These are phyloP conservation scores for Metschnikowia noctiluminum DNA, from an alignment of 805 yeast genomes.

Conservation along the genomic window DNA sequence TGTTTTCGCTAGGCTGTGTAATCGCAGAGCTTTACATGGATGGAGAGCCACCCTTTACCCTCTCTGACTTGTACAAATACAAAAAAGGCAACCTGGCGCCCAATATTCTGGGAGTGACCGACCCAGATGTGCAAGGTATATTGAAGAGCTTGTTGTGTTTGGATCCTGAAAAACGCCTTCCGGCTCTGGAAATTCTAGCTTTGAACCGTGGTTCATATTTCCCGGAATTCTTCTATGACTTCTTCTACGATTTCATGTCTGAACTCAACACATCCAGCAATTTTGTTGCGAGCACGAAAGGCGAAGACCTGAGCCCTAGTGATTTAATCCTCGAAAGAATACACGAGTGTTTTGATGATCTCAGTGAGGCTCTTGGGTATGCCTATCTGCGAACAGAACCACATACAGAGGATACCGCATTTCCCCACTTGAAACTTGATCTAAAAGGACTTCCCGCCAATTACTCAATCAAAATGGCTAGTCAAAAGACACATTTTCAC, in stretches of 20 bases:
- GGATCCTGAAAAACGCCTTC: conserved; percentile 57
- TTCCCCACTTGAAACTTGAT: conserved; percentile 38
- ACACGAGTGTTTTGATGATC: conserved; percentile 54
- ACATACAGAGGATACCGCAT: background rate
- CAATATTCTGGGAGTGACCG: conserved; percentile 53
- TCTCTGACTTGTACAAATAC: conserved; percentile 84
- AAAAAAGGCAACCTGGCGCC: conserved; percentile 67
- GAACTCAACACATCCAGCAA: conserved; percentile 24
- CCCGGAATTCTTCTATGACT: conserved; percentile 66
- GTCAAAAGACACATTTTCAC: background rate
- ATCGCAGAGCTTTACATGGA: conserved; percentile 86
- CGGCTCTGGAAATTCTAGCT: conserved; percentile 51
- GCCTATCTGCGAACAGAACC: background rate
- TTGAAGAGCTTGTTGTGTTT: conserved; percentile 60
- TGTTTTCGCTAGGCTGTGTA: conserved; percentile 81
- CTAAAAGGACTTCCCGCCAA: conserved; percentile 49
- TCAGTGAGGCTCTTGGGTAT: conserved; percentile 24
- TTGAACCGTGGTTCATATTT: conserved; percentile 51
- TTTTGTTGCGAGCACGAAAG: conserved; percentile 14
- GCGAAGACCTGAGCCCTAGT: conserved; percentile 26
- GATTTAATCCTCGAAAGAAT: conserved; percentile 56
- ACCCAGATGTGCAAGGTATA: conserved; percentile 48
- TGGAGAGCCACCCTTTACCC: conserved; percentile 81
- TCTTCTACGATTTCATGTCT: conserved; percentile 63
- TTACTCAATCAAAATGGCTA: conserved; percentile 41